A percentile compares a stretch with the other conserved stretches of the same genome.
Conservation (phyloP, 306 rosid genomes). For the Castanea crenata region DNA sequence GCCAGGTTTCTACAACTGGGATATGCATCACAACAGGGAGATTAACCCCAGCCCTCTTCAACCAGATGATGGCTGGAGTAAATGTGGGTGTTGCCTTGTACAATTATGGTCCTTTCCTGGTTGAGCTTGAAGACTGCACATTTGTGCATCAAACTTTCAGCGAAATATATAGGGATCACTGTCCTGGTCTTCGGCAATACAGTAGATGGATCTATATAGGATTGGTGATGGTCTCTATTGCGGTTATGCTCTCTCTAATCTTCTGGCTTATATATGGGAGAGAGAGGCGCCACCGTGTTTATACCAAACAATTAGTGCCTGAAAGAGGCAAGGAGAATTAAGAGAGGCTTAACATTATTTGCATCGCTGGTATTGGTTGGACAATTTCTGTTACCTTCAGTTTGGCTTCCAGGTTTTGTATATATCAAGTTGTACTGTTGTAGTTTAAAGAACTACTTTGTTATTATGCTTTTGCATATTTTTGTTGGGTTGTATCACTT, state of each 20-base stretch:
- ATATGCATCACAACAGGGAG: slow-evolving; percentile 47
- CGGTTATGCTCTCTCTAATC: slow-evolving; percentile 64
- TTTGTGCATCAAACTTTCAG: slow-evolving; percentile 56
- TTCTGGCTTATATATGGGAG: slow-evolving; percentile 67
- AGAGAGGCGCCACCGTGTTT: slow-evolving; percentile 60
- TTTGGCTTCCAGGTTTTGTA: slow-evolving; percentile 4
- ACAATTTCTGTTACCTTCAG: slow-evolving; percentile 3
- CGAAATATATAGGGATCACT: slow-evolving; percentile 42
- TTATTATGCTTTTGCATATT: neutral
- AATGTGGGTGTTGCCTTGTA: slow-evolving; percentile 58
- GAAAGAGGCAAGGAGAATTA: slow-evolving; percentile 7
- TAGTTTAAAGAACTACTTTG: neutral
- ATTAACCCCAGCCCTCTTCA: slow-evolving; percentile 47
- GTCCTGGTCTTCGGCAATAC: slow-evolving; percentile 46
- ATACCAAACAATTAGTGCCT: slow-evolving; percentile 43
- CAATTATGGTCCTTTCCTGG: slow-evolving; percentile 62
- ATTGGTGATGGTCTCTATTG: slow-evolving; percentile 45
- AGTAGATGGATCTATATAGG: slow-evolving; percentile 54
- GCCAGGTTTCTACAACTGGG: slow-evolving; percentile 38
- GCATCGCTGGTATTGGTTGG: slow-evolving; percentile 8
- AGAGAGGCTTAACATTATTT: neutral
- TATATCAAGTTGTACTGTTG: neutral
- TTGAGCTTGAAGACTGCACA: slow-evolving; percentile 56
- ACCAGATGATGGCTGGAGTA: slow-evolving; percentile 48
- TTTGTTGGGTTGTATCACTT: no score